phyloP scores from a whole-genome alignment of 2,329 filamentous ascomycete genomes.

The Colletotrichum cuscutae region DNA sequence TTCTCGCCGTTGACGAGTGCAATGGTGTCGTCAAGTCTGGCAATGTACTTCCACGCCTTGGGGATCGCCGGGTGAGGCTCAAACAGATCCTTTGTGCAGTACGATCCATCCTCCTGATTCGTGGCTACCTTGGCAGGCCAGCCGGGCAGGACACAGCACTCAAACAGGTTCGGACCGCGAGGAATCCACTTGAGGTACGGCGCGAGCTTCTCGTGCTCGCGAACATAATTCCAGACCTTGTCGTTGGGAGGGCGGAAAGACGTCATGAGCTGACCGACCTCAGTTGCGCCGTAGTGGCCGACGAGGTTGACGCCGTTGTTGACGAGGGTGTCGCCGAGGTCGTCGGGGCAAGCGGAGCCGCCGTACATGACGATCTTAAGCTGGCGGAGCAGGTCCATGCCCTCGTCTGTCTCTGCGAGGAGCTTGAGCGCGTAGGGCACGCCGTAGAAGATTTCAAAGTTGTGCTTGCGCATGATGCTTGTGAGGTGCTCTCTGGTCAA shows the following conservation, averaged over 20 bases:
- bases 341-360: constrained; percentile 68
- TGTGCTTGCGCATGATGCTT: constrained; percentile 51
- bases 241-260: constrained; percentile 64
- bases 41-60: constrained; percentile 71
- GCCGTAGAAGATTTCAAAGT: constrained; percentile 66
- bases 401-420: constrained; percentile 66
- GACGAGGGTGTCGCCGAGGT: constrained; percentile 64
- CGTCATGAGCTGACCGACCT: constrained; percentile 71
- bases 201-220: constrained; percentile 52
- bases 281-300: constrained; percentile 69
- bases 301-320: constrained; percentile 64
- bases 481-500: constrained; percentile 62
- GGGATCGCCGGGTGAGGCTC: constrained; percentile 60
- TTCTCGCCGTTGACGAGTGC: constrained; percentile 75
- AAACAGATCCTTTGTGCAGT: constrained; percentile 72
- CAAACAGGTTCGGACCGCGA: constrained; percentile 47
- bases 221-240: constrained; percentile 71
- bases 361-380: constrained; percentile 66
- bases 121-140: constrained; percentile 59
- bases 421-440: constrained; percentile 75
- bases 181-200: constrained; percentile 46
- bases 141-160: constrained; percentile 50
- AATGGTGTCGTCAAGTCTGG: constrained; percentile 69
- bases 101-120: constrained; percentile 69
- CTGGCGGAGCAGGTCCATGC: constrained; percentile 56